Conservation (phyloP, 2,329 filamentous ascomycete species). For the Cordyceps tenuipes region DNA sequence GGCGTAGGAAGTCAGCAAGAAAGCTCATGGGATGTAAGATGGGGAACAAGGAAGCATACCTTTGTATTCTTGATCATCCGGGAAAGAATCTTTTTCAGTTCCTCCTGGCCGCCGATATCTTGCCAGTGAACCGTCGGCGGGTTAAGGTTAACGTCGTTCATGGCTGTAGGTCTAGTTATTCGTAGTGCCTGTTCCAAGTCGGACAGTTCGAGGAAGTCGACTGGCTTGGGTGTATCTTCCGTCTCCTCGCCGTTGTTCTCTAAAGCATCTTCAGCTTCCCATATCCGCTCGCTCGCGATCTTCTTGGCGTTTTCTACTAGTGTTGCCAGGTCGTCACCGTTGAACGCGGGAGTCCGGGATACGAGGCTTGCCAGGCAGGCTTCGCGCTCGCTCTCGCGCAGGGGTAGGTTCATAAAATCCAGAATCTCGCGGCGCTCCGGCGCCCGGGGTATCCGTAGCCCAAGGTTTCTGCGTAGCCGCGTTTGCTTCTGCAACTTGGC, state of each 20-base stretch:
- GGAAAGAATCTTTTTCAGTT: constrained; percentile 57
- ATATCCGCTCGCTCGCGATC: constrained; percentile 18
- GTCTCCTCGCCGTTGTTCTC: constrained; percentile 1
- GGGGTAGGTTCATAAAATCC: constrained; percentile 43
- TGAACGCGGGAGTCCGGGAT: constrained; percentile 79
- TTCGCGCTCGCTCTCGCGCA: constrained; percentile 40
- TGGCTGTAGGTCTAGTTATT: constrained; percentile 69
- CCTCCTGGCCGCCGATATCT: constrained; percentile 78
- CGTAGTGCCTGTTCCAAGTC: constrained; percentile 60
- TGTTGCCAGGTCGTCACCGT: constrained; percentile 64
- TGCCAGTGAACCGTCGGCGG: constrained; percentile 79
- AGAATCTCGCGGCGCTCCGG: constrained; percentile 66
- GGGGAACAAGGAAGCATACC: constrained; percentile 18
- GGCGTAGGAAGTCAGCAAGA: constrained; percentile 10
- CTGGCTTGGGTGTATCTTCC: neutral
- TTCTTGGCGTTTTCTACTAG: constrained; percentile 39
- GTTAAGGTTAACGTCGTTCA: constrained; percentile 83
- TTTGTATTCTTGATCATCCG: constrained; percentile 38
- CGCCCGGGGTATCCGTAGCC: constrained; percentile 69
- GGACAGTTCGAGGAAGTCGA: constrained; percentile 26
- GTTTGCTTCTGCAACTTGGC: constrained; percentile 54
- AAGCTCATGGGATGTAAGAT: neutral
- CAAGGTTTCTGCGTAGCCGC: constrained; percentile 60
- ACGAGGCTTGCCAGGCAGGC: constrained; percentile 52
- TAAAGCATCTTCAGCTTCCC: constrained; percentile 6